These are phyloP conservation scores for Trichoderma harzianum DNA, from an alignment of 2,329 filamentous ascomycete genomes.

Conservation along the genomic window DNA sequence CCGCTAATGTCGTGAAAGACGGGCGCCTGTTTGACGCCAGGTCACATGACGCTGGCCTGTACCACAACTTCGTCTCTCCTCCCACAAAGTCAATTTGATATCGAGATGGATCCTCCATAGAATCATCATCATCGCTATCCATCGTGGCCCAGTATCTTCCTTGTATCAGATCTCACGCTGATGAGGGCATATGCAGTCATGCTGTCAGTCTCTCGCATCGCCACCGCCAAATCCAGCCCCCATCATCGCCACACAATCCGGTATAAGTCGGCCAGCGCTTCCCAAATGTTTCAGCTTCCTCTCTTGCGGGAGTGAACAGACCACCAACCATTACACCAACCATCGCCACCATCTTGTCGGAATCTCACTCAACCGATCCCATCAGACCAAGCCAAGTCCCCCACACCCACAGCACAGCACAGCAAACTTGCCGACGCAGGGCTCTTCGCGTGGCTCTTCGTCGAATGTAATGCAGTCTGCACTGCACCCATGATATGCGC, in stretches of 20 bases:
- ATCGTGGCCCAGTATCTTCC: neutral
- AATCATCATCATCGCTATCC: neutral
- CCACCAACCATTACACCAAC: constrained; percentile 5
- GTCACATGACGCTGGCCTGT: constrained; percentile 26
- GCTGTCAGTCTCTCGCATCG: neutral
- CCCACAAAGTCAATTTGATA: neutral
- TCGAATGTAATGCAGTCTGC: constrained; percentile 14
- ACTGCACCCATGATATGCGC: constrained; percentile 19
- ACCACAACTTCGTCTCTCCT: neutral
- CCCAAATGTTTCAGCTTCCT: neutral
- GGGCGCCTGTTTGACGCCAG: constrained; percentile 24
- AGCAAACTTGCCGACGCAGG: neutral
- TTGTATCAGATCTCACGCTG: neutral
- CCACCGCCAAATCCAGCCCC: neutral
- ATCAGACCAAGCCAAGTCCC: neutral
- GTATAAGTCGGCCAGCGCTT: neutral
- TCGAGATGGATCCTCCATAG: neutral
- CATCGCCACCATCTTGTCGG: neutral
- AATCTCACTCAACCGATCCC: neutral
- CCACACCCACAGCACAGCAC: neutral
- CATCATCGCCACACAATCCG: neutral
- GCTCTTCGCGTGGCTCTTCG: neutral
- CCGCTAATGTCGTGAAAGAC: constrained; percentile 20
- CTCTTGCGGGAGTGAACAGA: constrained; percentile 10
- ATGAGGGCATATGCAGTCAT: neutral